Evolutionary conservation across 345 rosid species (phyloP).

Genomic region (Syzygium aqueum): DNA sequence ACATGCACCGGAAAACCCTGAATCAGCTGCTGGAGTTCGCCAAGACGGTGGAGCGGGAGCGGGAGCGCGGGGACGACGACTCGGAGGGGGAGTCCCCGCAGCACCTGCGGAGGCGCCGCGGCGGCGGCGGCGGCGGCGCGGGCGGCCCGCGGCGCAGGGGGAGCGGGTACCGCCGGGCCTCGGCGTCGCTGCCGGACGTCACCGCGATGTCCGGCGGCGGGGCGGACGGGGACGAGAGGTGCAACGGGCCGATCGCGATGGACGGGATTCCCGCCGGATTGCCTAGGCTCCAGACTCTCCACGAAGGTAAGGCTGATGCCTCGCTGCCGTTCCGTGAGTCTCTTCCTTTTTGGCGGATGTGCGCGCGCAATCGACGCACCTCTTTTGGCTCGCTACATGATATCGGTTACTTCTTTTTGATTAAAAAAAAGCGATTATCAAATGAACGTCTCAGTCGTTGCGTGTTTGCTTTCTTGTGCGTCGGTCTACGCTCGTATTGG

Average conservation of each 20-base stretch:
- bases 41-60: conserved; percentile 58
- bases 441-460: not conserved
- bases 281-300: conserved; percentile 71
- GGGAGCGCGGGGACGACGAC: conserved; percentile 17
- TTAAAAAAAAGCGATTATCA: not conserved
- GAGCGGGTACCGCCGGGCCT: conserved; percentile 45
- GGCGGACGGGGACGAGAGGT: conserved; percentile 43
- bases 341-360: not conserved
- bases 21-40: conserved; percentile 88
- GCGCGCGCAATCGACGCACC: not conserved
- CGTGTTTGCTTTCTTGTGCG: not conserved
- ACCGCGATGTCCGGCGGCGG: conserved; percentile 41
- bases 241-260: conserved; percentile 53
- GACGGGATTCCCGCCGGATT: conserved; percentile 80
- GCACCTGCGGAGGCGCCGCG: conserved; percentile 31
- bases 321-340: not conserved
- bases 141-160: conserved; percentile 32
- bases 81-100: conserved; percentile 46
- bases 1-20: conserved; percentile 91
- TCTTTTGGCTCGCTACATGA: not conserved
- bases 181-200: conserved; percentile 79
- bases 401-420: not conserved
- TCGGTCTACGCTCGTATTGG: not conserved
- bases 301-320: conserved; percentile 51
- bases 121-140: conserved; percentile 6